Percentiles rank a stretch among this genome's conserved stretches.
phyloP scores from a whole-genome alignment of 1,139 yeast species.

The Barnettozyma hawaiiensis region DNA sequence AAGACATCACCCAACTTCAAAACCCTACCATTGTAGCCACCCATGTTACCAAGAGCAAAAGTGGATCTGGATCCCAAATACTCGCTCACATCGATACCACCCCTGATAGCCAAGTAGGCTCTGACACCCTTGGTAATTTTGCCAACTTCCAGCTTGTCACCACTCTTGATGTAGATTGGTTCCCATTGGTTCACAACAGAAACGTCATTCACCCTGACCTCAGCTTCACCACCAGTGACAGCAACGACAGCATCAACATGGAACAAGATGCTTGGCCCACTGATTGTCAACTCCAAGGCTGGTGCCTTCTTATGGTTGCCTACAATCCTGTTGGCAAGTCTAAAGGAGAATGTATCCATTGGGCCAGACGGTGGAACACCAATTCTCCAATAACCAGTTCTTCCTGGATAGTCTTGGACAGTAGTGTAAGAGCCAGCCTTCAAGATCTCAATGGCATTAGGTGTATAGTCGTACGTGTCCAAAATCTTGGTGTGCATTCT shows the following conservation, averaged over 20 bases:
- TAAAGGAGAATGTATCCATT: slow-evolving; percentile 88
- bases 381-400: slow-evolving; percentile 80
- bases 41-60: slow-evolving; percentile 88
- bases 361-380: slow-evolving; percentile 99
- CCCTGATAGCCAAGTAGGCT: slow-evolving; percentile 82
- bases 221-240: slow-evolving; percentile 77
- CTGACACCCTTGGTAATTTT: slow-evolving; percentile 80
- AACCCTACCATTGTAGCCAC: slow-evolving; percentile 91
- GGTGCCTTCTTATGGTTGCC: slow-evolving; percentile 81
- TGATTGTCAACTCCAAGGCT: slow-evolving; percentile 82
- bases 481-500: slow-evolving; percentile 81
- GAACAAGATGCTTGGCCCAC: slow-evolving; percentile 80
- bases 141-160: slow-evolving; percentile 77
- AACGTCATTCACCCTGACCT: slow-evolving; percentile 61
- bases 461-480: slow-evolving; percentile 73
- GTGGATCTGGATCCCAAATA: slow-evolving; percentile 96
- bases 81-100: slow-evolving; percentile 91
- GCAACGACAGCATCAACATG: slow-evolving; percentile 75
- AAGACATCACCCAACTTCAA: slow-evolving; percentile 89
- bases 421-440: slow-evolving; percentile 93
- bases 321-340: slow-evolving; percentile 83
- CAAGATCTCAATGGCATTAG: slow-evolving; percentile 78
- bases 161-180: slow-evolving; percentile 64
- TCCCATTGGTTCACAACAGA: slow-evolving; percentile 56
- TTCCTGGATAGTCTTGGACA: slow-evolving; percentile 94